Base-by-base conservation (phyloP, 371 early-diverging fungal genomes). In the Batkoa obscura region DNA sequence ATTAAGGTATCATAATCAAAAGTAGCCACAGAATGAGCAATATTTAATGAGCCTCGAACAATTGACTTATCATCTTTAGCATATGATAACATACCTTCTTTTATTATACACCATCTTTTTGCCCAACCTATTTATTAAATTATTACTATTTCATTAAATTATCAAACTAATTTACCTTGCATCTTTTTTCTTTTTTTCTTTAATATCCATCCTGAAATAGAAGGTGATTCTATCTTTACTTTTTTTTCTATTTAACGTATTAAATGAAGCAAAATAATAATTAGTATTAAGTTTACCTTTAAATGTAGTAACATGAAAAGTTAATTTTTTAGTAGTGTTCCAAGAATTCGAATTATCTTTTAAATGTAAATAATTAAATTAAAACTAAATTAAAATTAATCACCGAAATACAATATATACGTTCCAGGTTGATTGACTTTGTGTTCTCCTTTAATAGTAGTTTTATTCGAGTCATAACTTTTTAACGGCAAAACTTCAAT, bases 291-390 rank as follows among this genome's bases (percentile, higher is more conserved):
- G 15, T 50, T 12, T 64, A 53, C 70, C 68, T 34, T 70, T 70
- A 49, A 69, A 68, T 38, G 80, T 55, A 13, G 84, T 78, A 32
- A 94, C 91, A 54, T 84, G 84, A 57, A 87, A 89, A 12, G 88
- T 84, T 52, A 94, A 66, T 15, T 78, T 76, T 69, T 94, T 94
- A 15, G 91, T 82, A 12, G 93, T 94, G 62, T 86, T 88, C 52
- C 86, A 81, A 3, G 94, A 91, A 65, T 86, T 91, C 2, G 88
- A 79, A 63, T 94, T 94, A 64, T 92, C 93, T 80, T 58, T 34
- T 45, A 36, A 49, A 50, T 36, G 12, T 46, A 23, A 61, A 13
- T 23, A n/a, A 52, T 43, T 8, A 33, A 34, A 36, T 23, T 12
- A 43, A 43, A 10, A 37, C 34, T 10, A 2, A 9, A 17, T 1